A percentile compares a stretch with the other conserved stretches of the same genome.
phyloP scores from a whole-genome alignment of 768 basidiomycete genomes.

The Gymnopilus junonius region DNA sequence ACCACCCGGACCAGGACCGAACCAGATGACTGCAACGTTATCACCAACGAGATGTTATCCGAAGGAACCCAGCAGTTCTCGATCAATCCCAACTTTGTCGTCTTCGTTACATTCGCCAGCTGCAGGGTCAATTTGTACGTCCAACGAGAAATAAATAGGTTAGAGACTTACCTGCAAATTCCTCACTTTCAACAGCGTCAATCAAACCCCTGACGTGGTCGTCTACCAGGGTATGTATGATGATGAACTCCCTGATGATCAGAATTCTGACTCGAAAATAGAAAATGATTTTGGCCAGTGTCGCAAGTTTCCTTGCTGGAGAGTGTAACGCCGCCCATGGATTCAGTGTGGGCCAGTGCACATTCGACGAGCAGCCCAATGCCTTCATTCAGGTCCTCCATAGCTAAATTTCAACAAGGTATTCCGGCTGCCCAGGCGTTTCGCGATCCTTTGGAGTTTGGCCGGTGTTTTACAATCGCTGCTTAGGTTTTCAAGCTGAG shows the following conservation, averaged over 20 bases:
- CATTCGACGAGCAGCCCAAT: constrained; percentile 1
- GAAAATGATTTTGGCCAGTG: constrained; percentile 4
- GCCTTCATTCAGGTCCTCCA: constrained; percentile 2
- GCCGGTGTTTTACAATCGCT: background rate
- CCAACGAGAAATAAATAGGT: background rate
- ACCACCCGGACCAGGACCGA: background rate
- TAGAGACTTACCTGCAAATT: background rate
- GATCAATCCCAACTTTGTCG: background rate
- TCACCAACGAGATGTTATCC: background rate
- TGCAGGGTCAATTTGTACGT: constrained; percentile 1
- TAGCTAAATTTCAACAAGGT: background rate
- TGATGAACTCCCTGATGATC: background rate
- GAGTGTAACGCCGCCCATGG: constrained; percentile 1
- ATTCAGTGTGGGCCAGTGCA: background rate
- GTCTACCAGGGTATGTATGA: background rate
- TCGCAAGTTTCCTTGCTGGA: background rate
- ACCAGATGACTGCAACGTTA: constrained; percentile 1
- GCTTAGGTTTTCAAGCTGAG: background rate
- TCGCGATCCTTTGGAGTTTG: background rate
- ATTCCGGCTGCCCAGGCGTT: background rate
- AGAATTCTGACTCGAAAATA: background rate
- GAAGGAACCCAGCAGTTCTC: background rate
- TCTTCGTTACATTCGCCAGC: background rate
- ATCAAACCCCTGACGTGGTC: background rate
- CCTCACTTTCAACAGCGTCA: background rate